Percentiles rank a stretch among this genome's conserved stretches.
These are phyloP conservation scores for Amaranthus palmeri DNA, from an alignment of 148 eudicot species.

Conservation along the genomic window DNA sequence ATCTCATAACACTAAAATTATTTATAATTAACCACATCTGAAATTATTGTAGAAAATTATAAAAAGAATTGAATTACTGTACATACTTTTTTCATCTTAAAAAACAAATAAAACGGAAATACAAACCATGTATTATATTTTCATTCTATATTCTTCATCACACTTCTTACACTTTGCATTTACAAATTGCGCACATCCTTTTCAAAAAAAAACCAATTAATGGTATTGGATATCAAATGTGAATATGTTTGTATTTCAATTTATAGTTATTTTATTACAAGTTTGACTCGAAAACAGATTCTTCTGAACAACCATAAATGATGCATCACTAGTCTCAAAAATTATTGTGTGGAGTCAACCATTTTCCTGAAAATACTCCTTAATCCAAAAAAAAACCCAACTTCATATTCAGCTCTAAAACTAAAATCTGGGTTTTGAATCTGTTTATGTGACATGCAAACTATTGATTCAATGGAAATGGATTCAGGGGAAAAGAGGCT, in stretches of 20 bases:
- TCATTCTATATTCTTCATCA: not conserved
- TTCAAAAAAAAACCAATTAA: no score
- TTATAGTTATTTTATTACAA: not conserved
- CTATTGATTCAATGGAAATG: constrained; percentile 24
- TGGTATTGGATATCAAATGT: not conserved
- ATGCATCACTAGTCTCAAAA: constrained; percentile 1
- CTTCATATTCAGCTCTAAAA: constrained; percentile 1
- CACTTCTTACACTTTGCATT: not conserved
- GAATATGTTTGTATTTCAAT: no score
- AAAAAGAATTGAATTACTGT: no score
- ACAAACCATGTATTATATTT: no score
- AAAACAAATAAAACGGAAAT: no score
- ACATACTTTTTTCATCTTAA: no score
- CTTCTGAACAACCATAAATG: not conserved
- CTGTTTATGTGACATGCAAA: not conserved
- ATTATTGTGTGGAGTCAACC: constrained; percentile 19
- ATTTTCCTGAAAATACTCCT: not conserved
- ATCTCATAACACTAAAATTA: no score
- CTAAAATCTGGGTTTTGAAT: constrained; percentile 11
- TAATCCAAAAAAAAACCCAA: not conserved
- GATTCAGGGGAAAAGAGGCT: constrained; percentile 65
- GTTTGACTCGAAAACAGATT: not conserved
- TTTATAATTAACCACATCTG: no score
- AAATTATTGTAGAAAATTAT: no score
- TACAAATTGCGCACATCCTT: no score